Evolutionary conservation across 176 grass and related monocot species (phyloP).

Genomic region (Avena insularis): DNA sequence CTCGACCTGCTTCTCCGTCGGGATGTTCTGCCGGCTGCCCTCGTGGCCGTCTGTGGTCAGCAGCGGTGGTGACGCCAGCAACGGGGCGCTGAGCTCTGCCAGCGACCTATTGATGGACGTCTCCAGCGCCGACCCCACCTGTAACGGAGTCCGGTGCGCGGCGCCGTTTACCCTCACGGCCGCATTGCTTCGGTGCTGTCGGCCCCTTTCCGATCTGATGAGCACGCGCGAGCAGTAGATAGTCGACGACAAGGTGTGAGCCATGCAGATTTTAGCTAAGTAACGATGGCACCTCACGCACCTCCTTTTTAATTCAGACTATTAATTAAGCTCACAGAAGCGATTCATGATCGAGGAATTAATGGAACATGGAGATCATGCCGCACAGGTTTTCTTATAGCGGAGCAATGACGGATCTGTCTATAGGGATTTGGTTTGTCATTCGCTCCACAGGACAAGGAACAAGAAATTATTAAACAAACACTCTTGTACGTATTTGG

Average conservation of each 20-base stretch:
- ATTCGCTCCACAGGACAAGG: constrained; percentile 42
- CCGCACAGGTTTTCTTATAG: neutral
- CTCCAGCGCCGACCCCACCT: constrained; percentile 38
- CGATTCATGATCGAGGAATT: neutral
- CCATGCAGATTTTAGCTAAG: neutral
- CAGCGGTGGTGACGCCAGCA: neutral
- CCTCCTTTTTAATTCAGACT: neutral
- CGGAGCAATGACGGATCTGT: constrained; percentile 22
- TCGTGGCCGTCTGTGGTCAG: neutral
- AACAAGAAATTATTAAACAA: neutral
- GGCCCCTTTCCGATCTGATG: constrained; percentile 11
- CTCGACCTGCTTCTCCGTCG: constrained; percentile 57
- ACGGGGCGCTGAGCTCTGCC: constrained; percentile 36
- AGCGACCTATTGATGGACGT: constrained; percentile 39
- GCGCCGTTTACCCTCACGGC: constrained; percentile 52
- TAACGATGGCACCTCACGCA: neutral
- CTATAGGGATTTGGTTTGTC: neutral
- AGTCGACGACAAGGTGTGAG: neutral
- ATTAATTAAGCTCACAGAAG: neutral
- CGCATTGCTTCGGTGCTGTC: neutral
- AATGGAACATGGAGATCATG: constrained; percentile 22
- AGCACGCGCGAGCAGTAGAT: constrained; percentile 19
- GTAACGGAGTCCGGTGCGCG: constrained; percentile 29
- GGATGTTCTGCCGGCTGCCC: constrained; percentile 58
- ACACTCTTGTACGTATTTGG: constrained; percentile 26